Evolutionary conservation across 305 asterid species (phyloP).

Genomic region (Fraxinus latifolia): DNA sequence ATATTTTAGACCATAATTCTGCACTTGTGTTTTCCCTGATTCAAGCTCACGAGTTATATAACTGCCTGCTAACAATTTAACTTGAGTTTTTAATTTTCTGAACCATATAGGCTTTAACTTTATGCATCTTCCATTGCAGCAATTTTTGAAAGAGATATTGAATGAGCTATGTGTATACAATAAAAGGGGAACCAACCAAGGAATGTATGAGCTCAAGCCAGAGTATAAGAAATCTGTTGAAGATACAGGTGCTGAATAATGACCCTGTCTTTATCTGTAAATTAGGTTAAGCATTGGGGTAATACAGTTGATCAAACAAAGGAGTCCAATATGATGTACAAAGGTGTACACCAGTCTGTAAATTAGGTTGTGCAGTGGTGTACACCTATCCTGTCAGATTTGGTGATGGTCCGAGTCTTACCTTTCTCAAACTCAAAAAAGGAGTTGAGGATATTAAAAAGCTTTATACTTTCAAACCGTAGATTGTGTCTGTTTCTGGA

Average conservation of each 20-base stretch:
- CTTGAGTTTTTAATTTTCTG: not conserved
- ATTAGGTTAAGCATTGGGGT: conserved; percentile 27
- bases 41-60: not conserved
- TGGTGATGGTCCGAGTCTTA: not conserved
- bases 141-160: not conserved
- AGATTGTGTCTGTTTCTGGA: conserved; percentile 9
- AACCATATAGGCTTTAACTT: not conserved
- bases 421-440: not conserved
- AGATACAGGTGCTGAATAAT: conserved; percentile 64
- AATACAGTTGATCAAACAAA: not conserved
- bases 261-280: conserved; percentile 28
- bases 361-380: not conserved
- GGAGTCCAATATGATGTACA: not conserved
- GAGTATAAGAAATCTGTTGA: conserved; percentile 27
- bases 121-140: conserved; percentile 22
- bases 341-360: not conserved
- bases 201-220: not conserved
- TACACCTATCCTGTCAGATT: conserved; percentile 9
- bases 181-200: not conserved
- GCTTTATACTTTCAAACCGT: not conserved
- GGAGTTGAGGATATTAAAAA: conserved; percentile 1
- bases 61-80: not conserved
- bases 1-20: not conserved
- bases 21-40: not conserved
- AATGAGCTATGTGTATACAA: not conserved